phyloP scores from a whole-genome alignment of 1,284 basidiomycete species.

The Butyriboletus appendiculatus region DNA sequence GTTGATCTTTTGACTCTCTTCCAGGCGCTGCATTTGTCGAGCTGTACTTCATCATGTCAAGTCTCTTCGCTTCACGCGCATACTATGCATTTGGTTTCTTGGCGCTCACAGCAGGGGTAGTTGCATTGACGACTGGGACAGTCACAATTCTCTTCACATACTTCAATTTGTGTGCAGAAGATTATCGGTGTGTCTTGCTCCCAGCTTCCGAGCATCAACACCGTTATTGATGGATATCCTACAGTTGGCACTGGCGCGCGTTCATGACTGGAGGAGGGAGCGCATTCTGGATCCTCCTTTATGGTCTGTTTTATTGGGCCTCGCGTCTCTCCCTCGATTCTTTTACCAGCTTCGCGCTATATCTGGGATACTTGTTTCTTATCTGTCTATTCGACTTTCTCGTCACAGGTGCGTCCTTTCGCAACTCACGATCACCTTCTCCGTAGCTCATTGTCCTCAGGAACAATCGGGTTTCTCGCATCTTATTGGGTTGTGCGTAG shows the following conservation, averaged over 20 bases:
- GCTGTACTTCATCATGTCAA: conserved; percentile 92
- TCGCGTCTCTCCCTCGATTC: conserved; percentile 85
- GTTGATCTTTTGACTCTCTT: conserved; percentile 1
- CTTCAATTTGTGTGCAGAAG: conserved; percentile 93
- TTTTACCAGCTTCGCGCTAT: conserved; percentile 82
- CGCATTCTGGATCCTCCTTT: conserved; percentile 86
- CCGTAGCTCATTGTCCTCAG: conserved; percentile 36
- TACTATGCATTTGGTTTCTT: conserved; percentile 98
- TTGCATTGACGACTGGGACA: conserved; percentile 86
- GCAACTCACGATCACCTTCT: not conserved
- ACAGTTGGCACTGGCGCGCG: conserved; percentile 94
- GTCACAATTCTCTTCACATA: conserved; percentile 91
- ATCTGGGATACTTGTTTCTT: conserved; percentile 89
- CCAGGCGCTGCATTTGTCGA: conserved; percentile 93
- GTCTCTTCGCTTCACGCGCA: conserved; percentile 90
- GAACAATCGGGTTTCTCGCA: conserved; percentile 85
- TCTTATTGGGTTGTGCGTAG: conserved; percentile 84
- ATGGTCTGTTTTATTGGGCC: conserved; percentile 76
- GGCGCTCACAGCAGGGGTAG: conserved; percentile 84
- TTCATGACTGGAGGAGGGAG: conserved; percentile 95
- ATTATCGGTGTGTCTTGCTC: conserved; percentile 68
- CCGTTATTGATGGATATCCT: conserved; percentile 5
- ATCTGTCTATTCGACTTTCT: conserved; percentile 87
- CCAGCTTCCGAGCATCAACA: not conserved
- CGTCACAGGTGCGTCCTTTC: conserved; percentile 65